Evolutionary conservation across 805 yeast genomes (phyloP), one percentile per base, ranked within the genome.

Genomic region (Wickerhamiella vanderwaltii): DNA sequence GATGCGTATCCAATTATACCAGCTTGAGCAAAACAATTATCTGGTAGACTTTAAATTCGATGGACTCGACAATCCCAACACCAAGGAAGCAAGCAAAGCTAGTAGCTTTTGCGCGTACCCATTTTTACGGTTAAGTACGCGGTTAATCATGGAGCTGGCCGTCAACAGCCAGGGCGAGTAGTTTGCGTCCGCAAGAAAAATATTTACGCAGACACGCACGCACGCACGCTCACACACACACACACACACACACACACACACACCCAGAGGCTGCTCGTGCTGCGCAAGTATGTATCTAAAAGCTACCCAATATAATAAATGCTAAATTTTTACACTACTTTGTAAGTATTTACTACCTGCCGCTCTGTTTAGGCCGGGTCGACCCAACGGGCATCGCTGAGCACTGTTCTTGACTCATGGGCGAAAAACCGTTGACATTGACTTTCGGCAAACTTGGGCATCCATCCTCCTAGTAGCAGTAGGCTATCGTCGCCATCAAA

Each of bases 21-120:
- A 88, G 59, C 68, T 91, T 48, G 98, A 91, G 58, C 95, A 94
- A 34, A 88, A 91, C 61, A 88, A 88, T 58, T 91, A 91, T 56
- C 67, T 91, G 39, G 97, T 91, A 7, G 98, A 91, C 61, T 91
- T 91, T 68, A 91, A 91, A 62, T 91, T 88, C 58, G 97, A 88
- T 59, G 97, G 97, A 1, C 88, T 96, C 94, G 96, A 87, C 56
- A 68, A 47, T 33, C 18, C 30, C 3, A 18, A 25, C 39, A 17
- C 30, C n/a, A 47, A 44, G 24, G 51, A 33, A 26, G 49, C 41
- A 15, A 25, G 28, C 15, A 31, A 29, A n/a, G 12, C 23, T n/a
- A 44, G 36, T 39, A 80, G 93, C n/a, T 85, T 86, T 55, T 79
- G 91, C 36, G 96, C 96, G 0, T 88, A 88, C 57, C 97, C 98